A percentile compares a stretch with the other conserved stretches of the same genome.
Evolutionary conservation across 768 basidiomycete species (phyloP).

Genomic region (Myochromella boudieri): DNA sequence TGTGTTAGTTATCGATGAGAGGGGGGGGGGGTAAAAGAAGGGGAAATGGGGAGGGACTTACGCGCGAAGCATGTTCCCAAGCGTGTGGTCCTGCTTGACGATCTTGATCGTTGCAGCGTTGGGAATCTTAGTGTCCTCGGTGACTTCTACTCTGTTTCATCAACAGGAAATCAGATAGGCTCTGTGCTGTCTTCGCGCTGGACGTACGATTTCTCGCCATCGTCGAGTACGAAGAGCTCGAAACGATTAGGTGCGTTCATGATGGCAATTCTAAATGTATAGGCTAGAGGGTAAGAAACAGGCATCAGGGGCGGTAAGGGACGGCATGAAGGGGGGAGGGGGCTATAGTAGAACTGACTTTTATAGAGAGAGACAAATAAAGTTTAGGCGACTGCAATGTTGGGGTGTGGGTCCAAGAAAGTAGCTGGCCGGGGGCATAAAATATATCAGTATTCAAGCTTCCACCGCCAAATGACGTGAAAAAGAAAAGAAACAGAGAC

Average conservation of each 20-base stretch:
- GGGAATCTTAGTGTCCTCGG: conserved; percentile 96
- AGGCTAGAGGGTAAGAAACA: too few relatives aligned
- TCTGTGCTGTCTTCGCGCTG: too few relatives aligned
- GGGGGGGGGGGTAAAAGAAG: conserved; percentile 1
- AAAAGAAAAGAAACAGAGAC: background rate
- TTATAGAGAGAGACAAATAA: too few relatives aligned
- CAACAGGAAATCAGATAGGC: background rate
- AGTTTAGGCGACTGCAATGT: background rate
- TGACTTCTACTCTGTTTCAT: conserved; percentile 77
- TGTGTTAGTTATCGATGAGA: too few relatives aligned
- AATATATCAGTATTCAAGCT: background rate
- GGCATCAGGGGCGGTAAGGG: too few relatives aligned
- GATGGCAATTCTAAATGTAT: background rate
- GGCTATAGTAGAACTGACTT: too few relatives aligned
- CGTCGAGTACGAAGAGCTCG: conserved; percentile 74
- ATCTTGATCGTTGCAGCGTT: conserved; percentile 96
- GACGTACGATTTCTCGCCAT: conserved; percentile 92
- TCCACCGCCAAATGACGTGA: background rate
- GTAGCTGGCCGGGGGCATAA: background rate
- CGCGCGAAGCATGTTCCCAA: conserved; percentile 97
- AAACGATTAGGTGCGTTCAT: conserved; percentile 97
- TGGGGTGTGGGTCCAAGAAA: too few relatives aligned
- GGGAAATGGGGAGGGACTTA: conserved; percentile 39
- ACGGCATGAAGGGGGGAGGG: too few relatives aligned
- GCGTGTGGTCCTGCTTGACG: conserved; percentile 95